Percentiles rank a stretch among this genome's conserved stretches.
Evolutionary conservation across 345 rosid species (phyloP).

Genomic region (Camelina hispida): DNA sequence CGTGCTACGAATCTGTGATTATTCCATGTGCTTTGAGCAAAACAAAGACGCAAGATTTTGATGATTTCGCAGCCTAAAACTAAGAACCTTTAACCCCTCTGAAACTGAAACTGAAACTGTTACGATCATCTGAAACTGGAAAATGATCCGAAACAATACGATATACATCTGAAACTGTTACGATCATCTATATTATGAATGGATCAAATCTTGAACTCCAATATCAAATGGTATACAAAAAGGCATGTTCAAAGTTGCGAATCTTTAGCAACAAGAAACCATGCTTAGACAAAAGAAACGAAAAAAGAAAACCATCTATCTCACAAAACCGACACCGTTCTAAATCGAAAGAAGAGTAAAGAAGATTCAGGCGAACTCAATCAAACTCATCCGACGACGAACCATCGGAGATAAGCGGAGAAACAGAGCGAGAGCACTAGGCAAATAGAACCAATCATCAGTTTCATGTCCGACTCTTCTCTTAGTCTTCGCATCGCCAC

Average conservation of each 20-base stretch:
- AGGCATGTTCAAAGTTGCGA: not conserved
- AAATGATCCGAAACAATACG: not conserved
- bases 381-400: conserved; percentile 10
- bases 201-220: not conserved
- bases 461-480: not conserved
- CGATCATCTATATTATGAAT: not conserved
- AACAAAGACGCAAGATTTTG: conserved; percentile 11
- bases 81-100: not conserved
- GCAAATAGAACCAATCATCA: not conserved
- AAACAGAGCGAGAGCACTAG: not conserved
- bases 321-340: too few relatives aligned
- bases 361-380: not conserved
- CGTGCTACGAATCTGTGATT: too few relatives aligned
- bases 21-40: not conserved
- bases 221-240: not conserved
- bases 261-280: not conserved
- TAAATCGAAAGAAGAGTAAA: too few relatives aligned
- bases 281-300: not conserved
- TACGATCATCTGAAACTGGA: not conserved
- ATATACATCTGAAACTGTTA: not conserved
- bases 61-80: not conserved
- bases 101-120: not conserved
- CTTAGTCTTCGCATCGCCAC: not conserved
- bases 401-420: not conserved
- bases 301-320: not conserved